Evolutionary conservation across 139 green algal genomes (phyloP).

Genomic region (Ulvella scutata): DNA sequence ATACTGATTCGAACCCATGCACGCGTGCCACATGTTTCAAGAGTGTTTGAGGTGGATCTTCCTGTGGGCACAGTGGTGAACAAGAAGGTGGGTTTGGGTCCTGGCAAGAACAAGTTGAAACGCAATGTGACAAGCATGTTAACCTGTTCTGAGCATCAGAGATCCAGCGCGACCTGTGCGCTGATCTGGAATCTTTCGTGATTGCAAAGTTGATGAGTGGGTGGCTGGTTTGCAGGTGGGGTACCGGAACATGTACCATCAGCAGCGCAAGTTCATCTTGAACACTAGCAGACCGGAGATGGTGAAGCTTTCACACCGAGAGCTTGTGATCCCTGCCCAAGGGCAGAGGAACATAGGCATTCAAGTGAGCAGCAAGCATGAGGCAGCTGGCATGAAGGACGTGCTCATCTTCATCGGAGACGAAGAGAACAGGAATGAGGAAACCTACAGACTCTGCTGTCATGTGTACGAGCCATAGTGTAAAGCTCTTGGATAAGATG

Average conservation of each 20-base stretch:
- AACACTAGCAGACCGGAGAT: constrained; percentile 32
- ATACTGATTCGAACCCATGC: constrained; percentile 16
- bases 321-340: constrained; percentile 24
- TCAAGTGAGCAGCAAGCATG: constrained; percentile 24
- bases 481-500: too few relatives aligned
- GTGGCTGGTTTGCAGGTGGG: background rate
- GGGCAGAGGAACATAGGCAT: constrained; percentile 29
- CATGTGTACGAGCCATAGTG: constrained; percentile 17
- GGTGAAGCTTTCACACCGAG: constrained; percentile 27
- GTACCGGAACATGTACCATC: constrained; percentile 34
- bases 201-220: too few relatives aligned
- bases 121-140: too few relatives aligned
- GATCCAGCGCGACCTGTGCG: too few relatives aligned
- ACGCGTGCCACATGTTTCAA: background rate
- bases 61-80: constrained; percentile 23
- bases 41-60: constrained; percentile 26
- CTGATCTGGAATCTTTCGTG: too few relatives aligned
- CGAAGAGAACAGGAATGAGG: constrained; percentile 42
- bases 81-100: constrained; percentile 54
- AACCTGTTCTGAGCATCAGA: too few relatives aligned
- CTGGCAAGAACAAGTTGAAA: too few relatives aligned
- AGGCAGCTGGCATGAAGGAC: constrained; percentile 21
- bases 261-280: constrained; percentile 27
- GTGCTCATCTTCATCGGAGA: constrained; percentile 43
- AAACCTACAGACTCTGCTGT: constrained; percentile 34